Evolutionary conservation across 441 rosid genomes (phyloP).

Genomic region (Gossypium gossypioides): DNA sequence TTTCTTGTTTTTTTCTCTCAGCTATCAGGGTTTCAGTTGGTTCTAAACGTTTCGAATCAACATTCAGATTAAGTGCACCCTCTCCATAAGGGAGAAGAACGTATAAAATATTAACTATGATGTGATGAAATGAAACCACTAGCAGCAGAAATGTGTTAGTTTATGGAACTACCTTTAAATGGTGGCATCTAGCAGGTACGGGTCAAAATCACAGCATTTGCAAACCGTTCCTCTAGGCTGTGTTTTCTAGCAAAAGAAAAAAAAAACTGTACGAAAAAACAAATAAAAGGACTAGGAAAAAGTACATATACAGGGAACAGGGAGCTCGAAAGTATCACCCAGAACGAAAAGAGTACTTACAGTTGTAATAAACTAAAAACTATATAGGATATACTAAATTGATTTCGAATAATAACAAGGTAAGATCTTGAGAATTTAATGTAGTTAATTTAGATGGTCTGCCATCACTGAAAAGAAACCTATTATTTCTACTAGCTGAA

Average conservation of each 20-base stretch:
- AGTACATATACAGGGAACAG: not conserved
- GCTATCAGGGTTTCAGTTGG: not conserved
- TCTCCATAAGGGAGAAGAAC: not conserved
- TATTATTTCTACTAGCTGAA: slow-evolving; percentile 15
- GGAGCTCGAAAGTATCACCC: slow-evolving; percentile 11
- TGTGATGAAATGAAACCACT: not conserved
- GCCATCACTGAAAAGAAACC: slow-evolving; percentile 40
- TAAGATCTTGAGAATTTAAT: slow-evolving; percentile 10
- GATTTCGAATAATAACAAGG: slow-evolving; percentile 9
- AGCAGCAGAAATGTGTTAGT: slow-evolving; percentile 1
- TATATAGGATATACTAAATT: slow-evolving; percentile 6
- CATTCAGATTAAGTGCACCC: slow-evolving; percentile 11
- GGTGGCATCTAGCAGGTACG: not conserved
- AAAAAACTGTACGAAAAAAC: not conserved
- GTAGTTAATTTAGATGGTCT: slow-evolving; percentile 24
- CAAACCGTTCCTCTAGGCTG: not conserved
- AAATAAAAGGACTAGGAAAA: slow-evolving; percentile 15
- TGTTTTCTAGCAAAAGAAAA: not conserved
- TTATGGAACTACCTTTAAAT: not conserved
- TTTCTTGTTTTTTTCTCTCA: not conserved
- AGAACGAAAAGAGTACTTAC: slow-evolving; percentile 16
- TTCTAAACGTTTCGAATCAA: slow-evolving; percentile 4
- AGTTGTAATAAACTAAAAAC: not conserved
- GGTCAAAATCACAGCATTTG: not conserved
- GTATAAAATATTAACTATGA: not conserved